These are phyloP conservation scores for Fusarium nisikadoi DNA, from an alignment of 2,329 filamentous ascomycete genomes.

Conservation along the genomic window DNA sequence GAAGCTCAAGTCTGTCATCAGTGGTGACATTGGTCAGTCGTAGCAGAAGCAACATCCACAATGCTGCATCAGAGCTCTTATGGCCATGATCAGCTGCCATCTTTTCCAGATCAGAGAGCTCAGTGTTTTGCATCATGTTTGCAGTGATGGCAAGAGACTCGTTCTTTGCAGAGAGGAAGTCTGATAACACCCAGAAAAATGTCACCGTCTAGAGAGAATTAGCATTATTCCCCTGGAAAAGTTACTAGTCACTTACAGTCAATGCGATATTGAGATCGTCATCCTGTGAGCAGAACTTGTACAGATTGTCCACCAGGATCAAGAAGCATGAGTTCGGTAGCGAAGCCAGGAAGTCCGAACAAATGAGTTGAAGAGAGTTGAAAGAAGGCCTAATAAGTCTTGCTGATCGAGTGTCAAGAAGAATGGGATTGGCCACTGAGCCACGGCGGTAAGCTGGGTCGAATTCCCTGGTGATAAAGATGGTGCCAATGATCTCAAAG, in stretches of 20 bases:
- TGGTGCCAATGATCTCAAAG: constrained; percentile 85
- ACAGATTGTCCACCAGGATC: constrained; percentile 85
- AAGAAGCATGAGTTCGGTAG: constrained; percentile 77
- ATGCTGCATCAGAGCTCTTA: constrained; percentile 72
- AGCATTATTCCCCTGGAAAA: background rate
- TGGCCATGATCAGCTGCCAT: constrained; percentile 69
- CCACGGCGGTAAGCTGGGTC: constrained; percentile 49
- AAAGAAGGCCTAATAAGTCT: constrained; percentile 88
- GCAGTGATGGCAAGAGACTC: constrained; percentile 67
- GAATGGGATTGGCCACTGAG: constrained; percentile 45
- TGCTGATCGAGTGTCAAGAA: constrained; percentile 68
- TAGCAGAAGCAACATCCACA: constrained; percentile 82
- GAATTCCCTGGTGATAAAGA: constrained; percentile 68
- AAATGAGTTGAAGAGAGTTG: constrained; percentile 88
- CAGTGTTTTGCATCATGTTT: constrained; percentile 63
- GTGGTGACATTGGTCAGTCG: constrained; percentile 77
- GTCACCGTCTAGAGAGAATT: constrained; percentile 75
- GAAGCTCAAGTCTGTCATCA: constrained; percentile 77
- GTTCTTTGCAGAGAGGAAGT: constrained; percentile 77
- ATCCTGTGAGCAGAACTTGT: constrained; percentile 87
- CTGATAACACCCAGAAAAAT: constrained; percentile 95
- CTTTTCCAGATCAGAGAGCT: constrained; percentile 62
- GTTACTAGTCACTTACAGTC: constrained; percentile 67
- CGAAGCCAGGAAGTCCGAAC: constrained; percentile 89
- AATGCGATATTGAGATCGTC: constrained; percentile 96